phyloP scores from a whole-genome alignment of 345 rosid genomes.

The Arabidopsis thaliana region TAIR10.1 NC_003070.9:23154001-23154500 shows the following conservation, averaged over 20 bases:
- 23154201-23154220: background rate
- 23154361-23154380: background rate
- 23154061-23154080: conserved; percentile 67
- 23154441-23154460: conserved; percentile 63
- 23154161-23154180: conserved; percentile 43
- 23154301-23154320: conserved; percentile 61
- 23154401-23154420: background rate
- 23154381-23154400: background rate
- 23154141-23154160: conserved; percentile 53
- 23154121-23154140: conserved; percentile 75
- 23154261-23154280: conserved; percentile 66
- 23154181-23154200: background rate
- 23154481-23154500: conserved; percentile 63
- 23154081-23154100: conserved; percentile 49
- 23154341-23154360: conserved; percentile 76
- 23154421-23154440: background rate
- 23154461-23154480: conserved; percentile 78
- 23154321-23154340: conserved; percentile 62
- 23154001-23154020: conserved; percentile 69
- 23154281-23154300: conserved; percentile 59
- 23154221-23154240: background rate
- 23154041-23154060: conserved; percentile 76
- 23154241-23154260: background rate
- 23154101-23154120: conserved; percentile 47
- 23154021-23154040: conserved; percentile 70